Base-by-base conservation (phyloP, 768 basidiomycete species). In the Tephrocybe sp. region DNA sequence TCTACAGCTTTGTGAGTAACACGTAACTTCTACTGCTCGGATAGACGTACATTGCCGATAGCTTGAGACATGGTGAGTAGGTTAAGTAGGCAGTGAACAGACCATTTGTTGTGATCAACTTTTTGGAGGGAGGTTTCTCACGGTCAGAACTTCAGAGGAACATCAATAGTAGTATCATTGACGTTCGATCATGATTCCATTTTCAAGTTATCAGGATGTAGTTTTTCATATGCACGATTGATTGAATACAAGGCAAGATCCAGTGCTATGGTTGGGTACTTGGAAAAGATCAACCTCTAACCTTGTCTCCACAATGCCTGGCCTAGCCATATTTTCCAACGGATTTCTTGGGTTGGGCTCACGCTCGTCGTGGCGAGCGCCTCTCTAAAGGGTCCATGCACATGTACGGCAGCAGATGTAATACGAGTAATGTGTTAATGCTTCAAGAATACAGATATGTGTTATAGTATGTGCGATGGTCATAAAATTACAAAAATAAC, bases 11-110 rank as follows among this genome's bases (percentile, higher is more conserved):
- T n/a, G 7, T 53, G 18, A 53, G 33, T 4, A 3, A 21, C 3
- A 53, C 12, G 20, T 4, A 14, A 23, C 1, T 25, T 18, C 12
- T 0, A 24, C 23, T 23, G 10, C 20, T 25, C 4, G 41, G 33
- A 40, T 12, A n/a, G n/a, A 72, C 81, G 26, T 72, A 90, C 90
- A 65, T 90, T 92, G 65, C 90, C 90, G 39, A 90, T 76, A 41
- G 80, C 81, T 68, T 92, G 90, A 40, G 90, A 92, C 90, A 92
- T 92, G 58, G 36, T 42, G 32, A 15, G 10, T 44, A 17, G 24
- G 25, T 21, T 36, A 47, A 48, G 24, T n/a, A 2, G 23, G 14
- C 34, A 21, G 18, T 42, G 54, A 51, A 25, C 49, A 42, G 43
- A 24, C 30, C 5, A n/a, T n/a, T n/a, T n/a, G n/a, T 8, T 32